Evolutionary conservation across 1,284 basidiomycete genomes (phyloP).

Genomic region (Apiotrichum montevideense): DNA sequence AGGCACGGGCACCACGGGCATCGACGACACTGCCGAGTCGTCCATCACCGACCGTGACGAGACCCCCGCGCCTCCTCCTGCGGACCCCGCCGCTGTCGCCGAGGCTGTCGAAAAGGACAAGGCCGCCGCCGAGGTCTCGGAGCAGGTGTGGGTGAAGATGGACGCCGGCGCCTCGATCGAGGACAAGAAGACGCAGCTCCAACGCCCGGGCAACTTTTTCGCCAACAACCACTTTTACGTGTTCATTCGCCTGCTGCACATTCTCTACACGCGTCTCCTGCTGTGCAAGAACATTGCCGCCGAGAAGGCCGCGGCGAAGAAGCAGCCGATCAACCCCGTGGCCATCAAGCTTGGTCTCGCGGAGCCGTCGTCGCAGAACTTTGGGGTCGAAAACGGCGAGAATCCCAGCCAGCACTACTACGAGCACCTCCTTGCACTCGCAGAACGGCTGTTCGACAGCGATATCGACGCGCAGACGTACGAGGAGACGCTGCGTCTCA

Average conservation of each 20-base stretch:
- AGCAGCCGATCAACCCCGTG: constrained; percentile 52
- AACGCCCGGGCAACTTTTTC: constrained; percentile 62
- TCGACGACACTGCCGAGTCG: constrained; percentile 24
- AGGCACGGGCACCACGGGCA: constrained; percentile 34
- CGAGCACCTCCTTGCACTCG: constrained; percentile 80
- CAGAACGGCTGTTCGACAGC: constrained; percentile 86
- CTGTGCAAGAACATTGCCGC: constrained; percentile 66
- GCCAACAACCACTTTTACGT: constrained; percentile 90
- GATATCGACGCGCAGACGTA: constrained; percentile 85
- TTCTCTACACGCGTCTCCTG: constrained; percentile 77
- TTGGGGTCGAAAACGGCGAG: constrained; percentile 45
- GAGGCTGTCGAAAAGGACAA: constrained; percentile 46
- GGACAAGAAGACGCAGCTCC: constrained; percentile 16
- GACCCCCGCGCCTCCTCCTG: constrained; percentile 33
- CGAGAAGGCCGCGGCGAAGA: constrained; percentile 46
- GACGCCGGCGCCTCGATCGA: constrained; percentile 28
- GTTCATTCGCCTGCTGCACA: constrained; percentile 73
- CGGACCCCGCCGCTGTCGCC: constrained; percentile 39
- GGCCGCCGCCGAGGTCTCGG: constrained; percentile 31
- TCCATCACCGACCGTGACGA: constrained; percentile 31
- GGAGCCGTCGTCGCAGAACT: constrained; percentile 50
- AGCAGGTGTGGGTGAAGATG: constrained; percentile 50
- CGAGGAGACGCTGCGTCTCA: constrained; percentile 92
- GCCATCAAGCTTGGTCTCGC: constrained; percentile 60
- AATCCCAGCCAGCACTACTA: constrained; percentile 66